Evolutionary conservation across 192 early-diverging fungal species (phyloP).

Genomic region (Hyaloraphidium curvatum): DNA sequence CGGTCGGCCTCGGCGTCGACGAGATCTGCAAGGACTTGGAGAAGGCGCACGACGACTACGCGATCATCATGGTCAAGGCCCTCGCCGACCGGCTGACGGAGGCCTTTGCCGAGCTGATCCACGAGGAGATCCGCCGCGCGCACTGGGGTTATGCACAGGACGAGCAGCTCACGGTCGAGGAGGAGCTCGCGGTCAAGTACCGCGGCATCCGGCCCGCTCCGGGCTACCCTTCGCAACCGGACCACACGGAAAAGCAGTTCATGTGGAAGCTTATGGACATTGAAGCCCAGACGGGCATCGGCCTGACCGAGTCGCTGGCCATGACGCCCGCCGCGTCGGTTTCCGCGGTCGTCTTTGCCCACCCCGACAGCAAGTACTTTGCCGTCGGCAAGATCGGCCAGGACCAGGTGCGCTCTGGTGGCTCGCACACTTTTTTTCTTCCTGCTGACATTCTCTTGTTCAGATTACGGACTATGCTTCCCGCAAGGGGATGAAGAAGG

Average conservation of each 20-base stretch:
- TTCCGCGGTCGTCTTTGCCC: slow-evolving; percentile 52
- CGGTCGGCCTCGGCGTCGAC: slow-evolving; percentile 77
- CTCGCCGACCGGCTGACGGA: slow-evolving; percentile 87
- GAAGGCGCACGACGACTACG: slow-evolving; percentile 71
- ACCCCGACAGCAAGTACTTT: slow-evolving; percentile 71
- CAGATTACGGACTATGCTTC: slow-evolving; percentile 47
- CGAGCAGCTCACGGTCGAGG: slow-evolving; percentile 54
- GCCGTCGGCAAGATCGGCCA: slow-evolving; percentile 85
- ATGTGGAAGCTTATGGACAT: slow-evolving; percentile 84
- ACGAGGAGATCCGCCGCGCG: slow-evolving; percentile 70
- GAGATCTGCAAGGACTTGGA: slow-evolving; percentile 65
- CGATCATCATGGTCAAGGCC: slow-evolving; percentile 84
- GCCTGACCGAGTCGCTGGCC: slow-evolving; percentile 77
- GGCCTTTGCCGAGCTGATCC: slow-evolving; percentile 74
- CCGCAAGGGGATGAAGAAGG: slow-evolving; percentile 41
- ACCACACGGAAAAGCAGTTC: slow-evolving; percentile 80
- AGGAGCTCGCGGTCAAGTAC: slow-evolving; percentile 80
- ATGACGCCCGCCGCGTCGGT: slow-evolving; percentile 87
- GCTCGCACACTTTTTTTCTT: background rate
- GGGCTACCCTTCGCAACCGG: slow-evolving; percentile 87
- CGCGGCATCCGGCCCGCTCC: slow-evolving; percentile 89
- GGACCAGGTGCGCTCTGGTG: slow-evolving; percentile 50
- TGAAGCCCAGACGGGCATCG: slow-evolving; percentile 58
- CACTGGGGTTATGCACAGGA: slow-evolving; percentile 75
- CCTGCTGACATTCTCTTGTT: background rate